A percentile compares a stretch with the other conserved stretches of the same genome.
phyloP scores from a whole-genome alignment of 768 basidiomycete species.

The Collybia nuda region DNA sequence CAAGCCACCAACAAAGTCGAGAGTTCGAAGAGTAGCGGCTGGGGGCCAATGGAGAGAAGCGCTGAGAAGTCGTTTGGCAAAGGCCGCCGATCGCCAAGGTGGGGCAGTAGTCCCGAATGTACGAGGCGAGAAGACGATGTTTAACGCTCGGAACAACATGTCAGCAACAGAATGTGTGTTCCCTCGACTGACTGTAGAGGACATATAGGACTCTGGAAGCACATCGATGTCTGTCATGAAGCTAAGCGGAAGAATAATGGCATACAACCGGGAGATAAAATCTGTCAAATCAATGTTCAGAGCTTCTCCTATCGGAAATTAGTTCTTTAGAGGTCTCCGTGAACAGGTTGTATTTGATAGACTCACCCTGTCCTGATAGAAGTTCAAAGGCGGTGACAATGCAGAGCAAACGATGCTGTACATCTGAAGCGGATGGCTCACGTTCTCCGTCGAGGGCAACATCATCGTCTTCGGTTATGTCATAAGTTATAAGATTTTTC shows the following conservation, averaged over 20 bases:
- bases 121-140: slow-evolving; percentile 78
- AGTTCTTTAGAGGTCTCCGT: slow-evolving; percentile 8
- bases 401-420: slow-evolving; percentile 71
- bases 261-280: slow-evolving; percentile 83
- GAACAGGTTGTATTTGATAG: slow-evolving; percentile 9
- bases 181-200: slow-evolving; percentile 20
- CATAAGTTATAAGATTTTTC: slow-evolving; percentile 68
- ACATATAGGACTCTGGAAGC: slow-evolving; percentile 28
- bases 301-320: slow-evolving; percentile 73
- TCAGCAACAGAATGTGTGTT: slow-evolving; percentile 47
- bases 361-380: slow-evolving; percentile 88
- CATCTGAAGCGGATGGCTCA: slow-evolving; percentile 33
- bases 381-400: slow-evolving; percentile 98
- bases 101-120: slow-evolving; percentile 53
- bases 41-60: slow-evolving; percentile 84
- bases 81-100: slow-evolving; percentile 82
- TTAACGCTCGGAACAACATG: slow-evolving; percentile 85
- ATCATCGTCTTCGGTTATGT: slow-evolving; percentile 39
- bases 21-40: slow-evolving; percentile 55
- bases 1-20: slow-evolving; percentile 74
- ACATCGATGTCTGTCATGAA: slow-evolving; percentile 65
- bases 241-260: slow-evolving; percentile 74
- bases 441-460: slow-evolving; percentile 24
- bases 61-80: slow-evolving; percentile 87
- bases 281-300: slow-evolving; percentile 93